These are phyloP conservation scores for Pyrenophora seminiperda DNA, from an alignment of 2,329 filamentous ascomycete genomes.

Conservation along the genomic window DNA sequence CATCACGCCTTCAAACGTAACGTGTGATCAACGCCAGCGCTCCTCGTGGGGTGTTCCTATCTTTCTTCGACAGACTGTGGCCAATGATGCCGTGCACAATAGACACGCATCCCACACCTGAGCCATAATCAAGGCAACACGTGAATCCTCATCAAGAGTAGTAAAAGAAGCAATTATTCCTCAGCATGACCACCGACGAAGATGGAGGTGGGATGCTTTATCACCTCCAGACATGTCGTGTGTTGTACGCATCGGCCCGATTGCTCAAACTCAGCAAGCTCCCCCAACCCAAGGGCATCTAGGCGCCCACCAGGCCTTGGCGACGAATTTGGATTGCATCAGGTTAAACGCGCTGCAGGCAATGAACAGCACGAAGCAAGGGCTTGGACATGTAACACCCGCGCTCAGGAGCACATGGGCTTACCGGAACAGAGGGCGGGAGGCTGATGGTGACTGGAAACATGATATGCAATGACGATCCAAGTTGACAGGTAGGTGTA, in stretches of 20 bases:
- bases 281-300: neutral
- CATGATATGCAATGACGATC: neutral
- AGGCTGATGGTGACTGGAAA: neutral
- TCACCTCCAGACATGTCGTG: neutral
- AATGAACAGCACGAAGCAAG: neutral
- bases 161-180: slow-evolving; percentile 1
- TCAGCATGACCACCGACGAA: neutral
- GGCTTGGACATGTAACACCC: neutral
- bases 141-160: neutral
- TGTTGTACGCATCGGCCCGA: neutral
- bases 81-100: slow-evolving; percentile 15
- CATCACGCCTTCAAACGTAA: slow-evolving; percentile 3
- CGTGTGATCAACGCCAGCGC: slow-evolving; percentile 16
- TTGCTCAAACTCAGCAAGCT: too few species aligned
- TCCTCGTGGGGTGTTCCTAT: slow-evolving; percentile 2
- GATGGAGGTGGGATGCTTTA: slow-evolving; percentile 3
- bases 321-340: neutral
- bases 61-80: neutral
- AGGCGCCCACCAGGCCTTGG: neutral
- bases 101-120: slow-evolving; percentile 11
- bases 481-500: neutral
- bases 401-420: neutral
- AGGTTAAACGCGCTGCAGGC: neutral
- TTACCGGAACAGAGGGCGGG: too few species aligned
- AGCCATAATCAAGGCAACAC: neutral